These are phyloP conservation scores for Strigomonas culicis DNA, from an alignment of 208 protist genomes.

Conservation along the genomic window DNA sequence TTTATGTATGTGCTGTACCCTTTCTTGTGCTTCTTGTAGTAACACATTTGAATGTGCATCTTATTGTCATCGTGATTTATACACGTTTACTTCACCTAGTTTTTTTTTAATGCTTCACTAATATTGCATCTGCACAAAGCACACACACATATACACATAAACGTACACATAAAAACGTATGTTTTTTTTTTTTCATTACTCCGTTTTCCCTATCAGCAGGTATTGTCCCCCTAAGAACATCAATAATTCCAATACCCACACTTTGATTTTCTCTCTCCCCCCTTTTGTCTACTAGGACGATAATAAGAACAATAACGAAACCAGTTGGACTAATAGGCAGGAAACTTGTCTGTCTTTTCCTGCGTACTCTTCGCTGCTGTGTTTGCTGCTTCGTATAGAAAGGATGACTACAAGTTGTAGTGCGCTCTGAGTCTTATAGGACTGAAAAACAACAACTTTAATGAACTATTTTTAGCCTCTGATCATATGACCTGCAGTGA, in stretches of 20 bases:
- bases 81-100: too few species aligned
- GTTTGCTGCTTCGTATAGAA: neutral
- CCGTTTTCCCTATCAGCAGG: neutral
- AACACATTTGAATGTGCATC: too few species aligned
- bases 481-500: too few species aligned
- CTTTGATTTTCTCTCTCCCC: too few species aligned
- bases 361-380: constrained; percentile 13
- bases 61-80: too few species aligned
- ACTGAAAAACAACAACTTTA: constrained; percentile 2
- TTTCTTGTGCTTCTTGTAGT: too few species aligned
- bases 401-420: constrained; percentile 10
- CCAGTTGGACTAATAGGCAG: too few species aligned
- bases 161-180: neutral
- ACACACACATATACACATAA: too few species aligned
- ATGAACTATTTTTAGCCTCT: neutral
- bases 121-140: neutral
- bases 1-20: too few species aligned
- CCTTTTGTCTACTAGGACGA: too few species aligned
- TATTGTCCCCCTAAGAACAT: neutral
- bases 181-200: constrained; percentile 15
- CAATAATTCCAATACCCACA: too few species aligned
- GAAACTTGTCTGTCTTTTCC: too few species aligned
- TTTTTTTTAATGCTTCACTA: neutral
- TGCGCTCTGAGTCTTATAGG: constrained; percentile 7
- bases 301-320: constrained; percentile 3